These are phyloP conservation scores for Tolypocladium tropicale DNA, from an alignment of 2,329 filamentous ascomycete genomes.

Conservation along the genomic window DNA sequence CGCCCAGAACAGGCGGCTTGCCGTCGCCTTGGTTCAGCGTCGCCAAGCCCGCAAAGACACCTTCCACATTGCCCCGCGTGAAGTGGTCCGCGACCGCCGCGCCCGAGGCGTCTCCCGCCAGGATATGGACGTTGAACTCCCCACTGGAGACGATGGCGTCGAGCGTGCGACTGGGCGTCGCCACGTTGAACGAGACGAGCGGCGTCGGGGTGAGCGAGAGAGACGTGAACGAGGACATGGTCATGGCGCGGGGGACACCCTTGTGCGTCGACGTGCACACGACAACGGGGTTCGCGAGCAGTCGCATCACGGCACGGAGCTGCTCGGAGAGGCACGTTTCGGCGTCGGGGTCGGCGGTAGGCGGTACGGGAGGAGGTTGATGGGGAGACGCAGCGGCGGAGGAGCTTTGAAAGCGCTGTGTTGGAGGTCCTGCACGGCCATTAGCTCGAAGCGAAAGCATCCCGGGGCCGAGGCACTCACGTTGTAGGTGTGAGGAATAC, in stretches of 20 bases:
- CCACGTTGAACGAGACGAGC: slow-evolving; percentile 46
- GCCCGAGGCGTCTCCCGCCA: slow-evolving; percentile 35
- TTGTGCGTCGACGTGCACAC: slow-evolving; percentile 38
- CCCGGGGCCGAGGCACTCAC: neutral
- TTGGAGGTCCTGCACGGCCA: neutral
- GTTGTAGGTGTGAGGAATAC: neutral
- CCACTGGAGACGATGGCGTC: slow-evolving; percentile 34
- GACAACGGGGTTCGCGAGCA: slow-evolving; percentile 44
- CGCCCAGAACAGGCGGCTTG: slow-evolving; percentile 32
- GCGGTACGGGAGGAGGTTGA: slow-evolving; percentile 11
- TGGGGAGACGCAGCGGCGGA: slow-evolving; percentile 5
- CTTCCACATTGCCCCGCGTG: slow-evolving; percentile 34
- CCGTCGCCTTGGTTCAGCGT: slow-evolving; percentile 8
- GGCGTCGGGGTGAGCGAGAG: slow-evolving; percentile 41
- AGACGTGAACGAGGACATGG: slow-evolving; percentile 50
- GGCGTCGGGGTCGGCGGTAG: slow-evolving; percentile 23
- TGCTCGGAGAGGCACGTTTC: slow-evolving; percentile 30
- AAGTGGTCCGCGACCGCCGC: slow-evolving; percentile 42
- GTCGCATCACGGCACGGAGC: slow-evolving; percentile 42
- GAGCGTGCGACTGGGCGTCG: slow-evolving; percentile 43
- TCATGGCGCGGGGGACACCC: slow-evolving; percentile 37
- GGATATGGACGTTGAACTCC: slow-evolving; percentile 45
- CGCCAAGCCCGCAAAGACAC: slow-evolving; percentile 27
- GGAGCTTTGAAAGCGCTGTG: neutral
- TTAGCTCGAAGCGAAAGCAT: neutral